Evolutionary conservation across 129 eudicot species (phyloP).

Genomic region (Scalesia atractyloides): DNA sequence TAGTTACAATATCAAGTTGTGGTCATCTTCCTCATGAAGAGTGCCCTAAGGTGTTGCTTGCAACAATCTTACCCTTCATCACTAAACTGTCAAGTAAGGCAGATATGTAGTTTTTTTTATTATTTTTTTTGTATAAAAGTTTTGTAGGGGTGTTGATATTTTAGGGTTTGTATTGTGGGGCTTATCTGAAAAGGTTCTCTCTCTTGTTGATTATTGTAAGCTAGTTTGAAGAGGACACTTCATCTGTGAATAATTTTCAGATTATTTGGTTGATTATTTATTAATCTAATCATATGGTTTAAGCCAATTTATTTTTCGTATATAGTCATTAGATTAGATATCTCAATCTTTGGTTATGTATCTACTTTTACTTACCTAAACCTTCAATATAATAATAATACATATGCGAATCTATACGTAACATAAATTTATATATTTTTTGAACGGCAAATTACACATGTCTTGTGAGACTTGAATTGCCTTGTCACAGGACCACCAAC

Average conservation of each 20-base stretch:
- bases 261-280: not conserved
- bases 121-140: not conserved
- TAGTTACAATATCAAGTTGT: conserved; percentile 91
- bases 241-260: not conserved
- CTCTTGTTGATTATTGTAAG: conserved; percentile 30
- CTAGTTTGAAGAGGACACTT: conserved; percentile 13
- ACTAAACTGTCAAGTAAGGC: conserved; percentile 48
- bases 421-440: too few species aligned
- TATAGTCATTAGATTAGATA: too few species aligned
- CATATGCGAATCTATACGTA: too few species aligned
- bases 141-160: conserved; percentile 4
- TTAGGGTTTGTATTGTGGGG: conserved; percentile 15
- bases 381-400: too few species aligned
- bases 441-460: too few species aligned
- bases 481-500: too few species aligned
- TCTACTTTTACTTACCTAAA: too few species aligned
- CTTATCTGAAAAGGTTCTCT: conserved; percentile 1
- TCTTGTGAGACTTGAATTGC: too few species aligned
- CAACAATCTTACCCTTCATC: conserved; percentile 86
- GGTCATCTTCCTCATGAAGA: conserved; percentile 99
- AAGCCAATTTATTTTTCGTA: not conserved
- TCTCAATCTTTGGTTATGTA: too few species aligned
- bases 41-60: conserved; percentile 90
- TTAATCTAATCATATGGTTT: not conserved
- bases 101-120: conserved; percentile 25